Conservation (phyloP, 2,329 filamentous ascomycete genomes). For the Amphichorda felina region DNA sequence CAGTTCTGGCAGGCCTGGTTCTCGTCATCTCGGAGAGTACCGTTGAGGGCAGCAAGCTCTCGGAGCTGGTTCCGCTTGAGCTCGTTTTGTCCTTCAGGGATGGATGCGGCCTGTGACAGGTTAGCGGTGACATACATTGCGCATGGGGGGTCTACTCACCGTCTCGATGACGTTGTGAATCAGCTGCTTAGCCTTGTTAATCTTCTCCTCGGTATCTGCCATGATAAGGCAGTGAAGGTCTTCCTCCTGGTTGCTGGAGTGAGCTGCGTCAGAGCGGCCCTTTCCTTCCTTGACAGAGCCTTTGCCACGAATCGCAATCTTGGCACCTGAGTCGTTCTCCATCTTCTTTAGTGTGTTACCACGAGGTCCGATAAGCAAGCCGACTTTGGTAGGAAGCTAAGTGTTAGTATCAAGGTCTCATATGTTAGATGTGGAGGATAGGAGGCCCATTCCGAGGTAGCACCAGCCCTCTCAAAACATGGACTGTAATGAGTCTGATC, state of each 20-base stretch:
- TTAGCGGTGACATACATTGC: constrained; percentile 9
- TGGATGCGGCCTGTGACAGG: constrained; percentile 71
- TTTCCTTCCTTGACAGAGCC: constrained; percentile 99
- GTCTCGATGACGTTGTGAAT: constrained; percentile 99
- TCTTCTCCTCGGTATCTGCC: constrained; percentile 98
- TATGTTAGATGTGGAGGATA: background rate
- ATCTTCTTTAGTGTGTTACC: constrained; percentile 99
- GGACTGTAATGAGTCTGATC: constrained; percentile 6
- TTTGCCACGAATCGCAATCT: constrained; percentile 99
- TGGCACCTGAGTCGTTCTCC: constrained; percentile 93
- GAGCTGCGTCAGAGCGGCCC: constrained; percentile 94
- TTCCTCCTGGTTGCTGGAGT: constrained; percentile 99
- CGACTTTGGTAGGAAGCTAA: constrained; percentile 88
- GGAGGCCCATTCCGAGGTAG: constrained; percentile 1
- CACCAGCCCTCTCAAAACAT: constrained; percentile 13
- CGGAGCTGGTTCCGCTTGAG: constrained; percentile 97
- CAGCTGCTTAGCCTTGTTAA: constrained; percentile 96
- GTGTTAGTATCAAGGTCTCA: constrained; percentile 61
- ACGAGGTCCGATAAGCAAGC: constrained; percentile 99
- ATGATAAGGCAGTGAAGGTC: constrained; percentile 98
- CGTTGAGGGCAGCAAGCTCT: constrained; percentile 95
- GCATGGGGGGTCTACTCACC: constrained; percentile 42
- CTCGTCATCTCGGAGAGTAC: constrained; percentile 96
- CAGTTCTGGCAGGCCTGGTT: constrained; percentile 99
- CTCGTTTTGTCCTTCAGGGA: constrained; percentile 97